Evolutionary conservation across 805 yeast species (phyloP).

Genomic region (Candida coquimbonensis): DNA sequence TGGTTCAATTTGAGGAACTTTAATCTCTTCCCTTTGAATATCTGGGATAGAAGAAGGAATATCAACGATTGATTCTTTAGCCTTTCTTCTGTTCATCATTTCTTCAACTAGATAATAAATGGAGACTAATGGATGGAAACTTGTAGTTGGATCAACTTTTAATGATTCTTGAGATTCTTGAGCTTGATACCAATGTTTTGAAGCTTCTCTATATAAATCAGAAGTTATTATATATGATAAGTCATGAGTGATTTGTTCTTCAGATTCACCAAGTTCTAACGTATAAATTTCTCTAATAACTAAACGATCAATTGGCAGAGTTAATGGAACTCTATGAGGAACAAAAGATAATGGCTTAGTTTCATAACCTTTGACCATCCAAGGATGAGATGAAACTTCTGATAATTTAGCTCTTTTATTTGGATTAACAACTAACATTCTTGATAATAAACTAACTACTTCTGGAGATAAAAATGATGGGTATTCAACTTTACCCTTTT

Average conservation of each 20-base stretch:
- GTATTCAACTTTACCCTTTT: constrained; percentile 86
- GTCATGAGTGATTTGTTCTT: constrained; percentile 47
- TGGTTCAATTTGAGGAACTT: constrained; percentile 5
- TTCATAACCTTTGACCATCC: constrained; percentile 91
- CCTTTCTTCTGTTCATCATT: constrained; percentile 62
- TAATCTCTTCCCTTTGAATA: constrained; percentile 6
- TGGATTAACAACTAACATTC: constrained; percentile 93
- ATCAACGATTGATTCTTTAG: constrained; percentile 39
- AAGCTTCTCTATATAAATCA: constrained; percentile 56
- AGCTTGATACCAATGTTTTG: constrained; percentile 48
- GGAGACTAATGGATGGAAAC: constrained; percentile 83
- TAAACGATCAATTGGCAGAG: constrained; percentile 55
- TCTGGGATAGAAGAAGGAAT: constrained; percentile 21
- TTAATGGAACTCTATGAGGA: constrained; percentile 73
- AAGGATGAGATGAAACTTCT: constrained; percentile 83
- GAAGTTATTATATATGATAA: constrained; percentile 54
- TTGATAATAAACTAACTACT: constrained; percentile 69
- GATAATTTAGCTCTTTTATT: constrained; percentile 66
- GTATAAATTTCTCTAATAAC: constrained; percentile 71
- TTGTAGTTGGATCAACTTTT: constrained; percentile 56
- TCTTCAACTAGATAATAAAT: constrained; percentile 84
- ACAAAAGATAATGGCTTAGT: constrained; percentile 61
- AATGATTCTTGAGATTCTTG: constrained; percentile 6
- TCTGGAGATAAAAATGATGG: constrained; percentile 76
- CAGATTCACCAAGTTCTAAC: constrained; percentile 67